phyloP scores from a whole-genome alignment of 2,329 filamentous ascomycete species.

The Phialophora chinensis region DNA sequence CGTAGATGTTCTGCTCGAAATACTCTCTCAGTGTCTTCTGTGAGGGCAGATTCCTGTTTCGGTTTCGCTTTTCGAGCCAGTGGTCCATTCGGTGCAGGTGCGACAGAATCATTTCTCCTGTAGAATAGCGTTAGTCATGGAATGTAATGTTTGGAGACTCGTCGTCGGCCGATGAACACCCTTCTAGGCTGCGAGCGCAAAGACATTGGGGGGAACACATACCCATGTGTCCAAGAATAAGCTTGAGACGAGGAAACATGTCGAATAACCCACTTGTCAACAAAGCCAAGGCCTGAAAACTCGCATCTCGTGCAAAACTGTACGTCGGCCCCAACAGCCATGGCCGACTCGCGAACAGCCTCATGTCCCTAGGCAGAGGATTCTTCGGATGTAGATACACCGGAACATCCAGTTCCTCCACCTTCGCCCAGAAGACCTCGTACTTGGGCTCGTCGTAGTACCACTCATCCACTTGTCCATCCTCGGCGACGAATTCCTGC shows the following conservation, averaged over 20 bases:
- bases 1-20: constrained; percentile 49
- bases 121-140: too few relatives aligned
- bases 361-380: constrained; percentile 13
- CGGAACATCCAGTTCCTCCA: constrained; percentile 30
- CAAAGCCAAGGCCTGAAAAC: constrained; percentile 24
- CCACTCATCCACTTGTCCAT: constrained; percentile 7
- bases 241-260: constrained; percentile 13
- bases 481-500: constrained; percentile 13
- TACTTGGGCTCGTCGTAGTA: constrained; percentile 64
- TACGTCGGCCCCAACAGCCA: constrained; percentile 37
- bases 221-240: constrained; percentile 28
- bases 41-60: constrained; percentile 38
- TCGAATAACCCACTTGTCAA: constrained; percentile 24
- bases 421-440: constrained; percentile 49
- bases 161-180: too few relatives aligned
- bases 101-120: constrained; percentile 22
- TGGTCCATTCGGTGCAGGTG: constrained; percentile 25
- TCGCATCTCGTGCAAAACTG: constrained; percentile 35
- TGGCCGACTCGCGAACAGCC: constrained; percentile 30
- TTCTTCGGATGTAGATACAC: constrained; percentile 37
- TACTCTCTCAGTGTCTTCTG: constrained; percentile 46
- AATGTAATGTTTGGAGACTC: too few relatives aligned
- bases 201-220: too few relatives aligned
- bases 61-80: constrained; percentile 37
- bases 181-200: too few relatives aligned